Base-by-base conservation (phyloP, 179 eudicot species). In the Nepenthes alata region DNA sequence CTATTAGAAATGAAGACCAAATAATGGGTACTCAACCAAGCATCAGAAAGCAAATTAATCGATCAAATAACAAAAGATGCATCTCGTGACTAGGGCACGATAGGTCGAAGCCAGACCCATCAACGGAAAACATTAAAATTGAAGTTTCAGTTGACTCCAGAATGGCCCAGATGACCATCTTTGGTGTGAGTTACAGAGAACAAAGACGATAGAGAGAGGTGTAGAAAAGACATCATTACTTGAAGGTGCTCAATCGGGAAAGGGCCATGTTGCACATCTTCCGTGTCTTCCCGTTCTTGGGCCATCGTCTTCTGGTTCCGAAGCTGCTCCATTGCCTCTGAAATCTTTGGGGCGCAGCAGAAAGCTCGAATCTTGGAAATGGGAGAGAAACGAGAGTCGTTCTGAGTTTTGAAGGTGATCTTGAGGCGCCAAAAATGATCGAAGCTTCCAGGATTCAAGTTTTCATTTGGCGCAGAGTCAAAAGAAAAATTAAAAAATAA, bases 241-340 rank as follows among this genome's bases (percentile, higher is more conserved):
- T 88, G 97, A 63, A 91, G 96, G 25, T 85, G 91, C 68, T 91
- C 97, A 47, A 91, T 67, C 4, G 96, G 97, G 59, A 82, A 81
- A 63, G 96, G 95, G 47, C 97, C 97, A 58, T 82, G 90, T 62
- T 80, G 88, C 14, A 83, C 60, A 3, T 90, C 97, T 53, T 83
- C 94, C 2, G 35, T 15, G 45, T 80, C 84, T 54, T 83, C 88
- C 2, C 70, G 54, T 45, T 73, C 81, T 67, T 80, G 81, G 39
- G 77, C 78, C 9, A 61, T 67, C 45, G 52, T 51, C 60, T 70
- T 79, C 68, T 82, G 78, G 41, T 74, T 72, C 47, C 80, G 74
- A 61, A 76, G 90, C 55, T 74, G 85, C 56, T 83, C 89, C 89
- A 79, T 84, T 35, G 58, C 55, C 39, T 39, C 67, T 1, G 59